These are phyloP conservation scores for Paxillus ammoniavirescens DNA, from an alignment of 768 basidiomycete genomes.

Conservation along the genomic window DNA sequence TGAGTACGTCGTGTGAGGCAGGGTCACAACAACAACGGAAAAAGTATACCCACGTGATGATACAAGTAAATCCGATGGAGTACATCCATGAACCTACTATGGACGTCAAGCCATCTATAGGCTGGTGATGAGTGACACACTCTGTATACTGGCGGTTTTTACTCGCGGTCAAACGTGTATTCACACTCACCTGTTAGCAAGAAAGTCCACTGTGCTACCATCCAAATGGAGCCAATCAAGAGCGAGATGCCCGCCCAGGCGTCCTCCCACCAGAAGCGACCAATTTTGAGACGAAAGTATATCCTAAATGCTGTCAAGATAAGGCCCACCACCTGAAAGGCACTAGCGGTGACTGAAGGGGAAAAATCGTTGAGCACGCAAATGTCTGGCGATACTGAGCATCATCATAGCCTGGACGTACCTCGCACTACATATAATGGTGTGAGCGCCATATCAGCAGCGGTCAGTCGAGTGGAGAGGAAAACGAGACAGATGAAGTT, in stretches of 20 bases:
- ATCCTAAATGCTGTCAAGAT: slow-evolving; percentile 17
- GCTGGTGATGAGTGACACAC: not conserved
- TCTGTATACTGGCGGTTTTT: not conserved
- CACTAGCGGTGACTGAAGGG: slow-evolving; percentile 5
- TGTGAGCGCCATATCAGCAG: not conserved
- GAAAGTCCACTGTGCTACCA: slow-evolving; percentile 10
- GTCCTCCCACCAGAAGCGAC: slow-evolving; percentile 22
- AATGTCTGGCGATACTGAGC: not conserved
- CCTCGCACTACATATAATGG: slow-evolving; percentile 5
- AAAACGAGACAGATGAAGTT: not conserved
- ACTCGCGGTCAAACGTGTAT: not conserved
- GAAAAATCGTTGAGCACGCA: not conserved
- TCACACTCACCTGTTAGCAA: slow-evolving; percentile 4
- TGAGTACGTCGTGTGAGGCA: not conserved
- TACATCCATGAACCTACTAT: slow-evolving; percentile 11
- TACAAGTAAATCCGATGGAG: slow-evolving; percentile 6
- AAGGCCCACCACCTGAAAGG: slow-evolving; percentile 14
- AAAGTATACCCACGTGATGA: slow-evolving; percentile 4
- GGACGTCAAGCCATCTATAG: slow-evolving; percentile 8
- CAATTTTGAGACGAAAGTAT: slow-evolving; percentile 14
- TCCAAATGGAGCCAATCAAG: slow-evolving; percentile 11
- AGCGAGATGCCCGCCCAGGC: slow-evolving; percentile 12
- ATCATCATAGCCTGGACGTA: not conserved
- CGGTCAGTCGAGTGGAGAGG: not conserved
- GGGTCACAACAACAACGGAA: not conserved